Base-by-base conservation (phyloP, 768 basidiomycete genomes). In the Rubroboletus pulcherrimus region DNA sequence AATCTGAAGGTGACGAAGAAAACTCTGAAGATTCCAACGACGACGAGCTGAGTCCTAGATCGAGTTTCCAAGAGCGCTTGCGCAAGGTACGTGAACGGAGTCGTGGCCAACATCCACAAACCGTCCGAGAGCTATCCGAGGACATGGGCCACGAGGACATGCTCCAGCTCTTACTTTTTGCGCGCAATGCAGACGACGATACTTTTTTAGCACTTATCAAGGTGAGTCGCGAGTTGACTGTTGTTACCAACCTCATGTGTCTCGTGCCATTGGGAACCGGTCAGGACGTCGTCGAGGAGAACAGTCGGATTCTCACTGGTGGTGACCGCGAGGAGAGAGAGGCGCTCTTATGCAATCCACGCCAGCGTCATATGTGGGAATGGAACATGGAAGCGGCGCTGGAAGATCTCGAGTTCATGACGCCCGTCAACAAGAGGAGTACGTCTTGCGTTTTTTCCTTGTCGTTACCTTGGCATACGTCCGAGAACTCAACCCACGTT, bases 251-350 rank as follows among this genome's bases (percentile, higher is more conserved):
- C 0, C 24, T 8, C 12, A 12, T 43, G 24, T 44, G 31, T 60
- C 45, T 66, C 39, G 54, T 38, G 46, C 26, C 7, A 30, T 21
- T 10, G 24, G n/a, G 1, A 55, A 89, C 5, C 83, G 75, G 73
- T 0, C 58, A 93, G 90, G 77, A 76, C 12, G 64, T 86, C 7
- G 64, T 92, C 6, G 87, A 87, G 38, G 79, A 82, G 21, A 81
- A 87, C 51, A 75, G 76, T 21, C 76, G 77, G 10, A 73, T 86
- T 30, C 57, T 84, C 4, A 62, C 61, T 21, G 70, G 77, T 9
- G 71, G 66, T 34, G 71, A 81, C 53, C 73, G 79, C 30, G 83
- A 83, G 61, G 68, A 71, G 54, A 73, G 75, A 53, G 85, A 85
- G n/a, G 68, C 75, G 33, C 48, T 86, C 0, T 88, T 90, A 77